These are phyloP conservation scores for Epithemia pelagica DNA, from an alignment of 108 stramenopile genomes.

Conservation along the genomic window DNA sequence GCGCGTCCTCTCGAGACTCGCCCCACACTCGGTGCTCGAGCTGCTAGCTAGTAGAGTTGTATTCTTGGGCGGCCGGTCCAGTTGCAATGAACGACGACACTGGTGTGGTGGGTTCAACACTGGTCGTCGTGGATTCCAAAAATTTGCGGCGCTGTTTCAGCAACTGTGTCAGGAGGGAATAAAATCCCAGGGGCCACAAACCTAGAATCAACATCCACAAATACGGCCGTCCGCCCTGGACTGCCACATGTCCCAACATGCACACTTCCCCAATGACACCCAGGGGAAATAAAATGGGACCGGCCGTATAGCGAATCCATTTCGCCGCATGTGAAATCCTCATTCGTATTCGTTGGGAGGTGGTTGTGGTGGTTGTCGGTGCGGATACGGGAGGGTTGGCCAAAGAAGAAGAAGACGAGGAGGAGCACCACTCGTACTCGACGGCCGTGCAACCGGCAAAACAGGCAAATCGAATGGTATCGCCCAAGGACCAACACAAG, in stretches of 20 bases:
- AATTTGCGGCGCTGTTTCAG: constrained; percentile 36
- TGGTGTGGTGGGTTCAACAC: too few species aligned
- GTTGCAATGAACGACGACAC: too few species aligned
- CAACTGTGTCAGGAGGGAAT: constrained; percentile 34
- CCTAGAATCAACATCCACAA: constrained; percentile 20
- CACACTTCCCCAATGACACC: constrained; percentile 43
- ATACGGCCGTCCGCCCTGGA: constrained; percentile 6
- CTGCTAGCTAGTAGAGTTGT: too few species aligned
- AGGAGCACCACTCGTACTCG: too few species aligned
- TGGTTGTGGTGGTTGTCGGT: not conserved
- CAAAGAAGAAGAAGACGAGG: too few species aligned
- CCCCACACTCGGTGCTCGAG: too few species aligned
- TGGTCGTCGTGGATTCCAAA: constrained; percentile 1
- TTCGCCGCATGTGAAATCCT: constrained; percentile 10
- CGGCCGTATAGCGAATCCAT: constrained; percentile 36
- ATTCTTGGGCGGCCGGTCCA: too few species aligned
- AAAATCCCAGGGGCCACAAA: constrained; percentile 42
- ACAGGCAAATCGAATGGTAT: constrained; percentile 38
- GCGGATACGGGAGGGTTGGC: too few species aligned
- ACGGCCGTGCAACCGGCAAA: constrained; percentile 23
- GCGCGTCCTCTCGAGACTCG: too few species aligned
- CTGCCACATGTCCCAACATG: constrained; percentile 23
- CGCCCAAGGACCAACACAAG: constrained; percentile 31
- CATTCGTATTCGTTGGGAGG: not conserved
- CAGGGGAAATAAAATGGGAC: constrained; percentile 37